Conservation (phyloP, 129 eudicot genomes). For the Flaveria bidentis region DNA sequence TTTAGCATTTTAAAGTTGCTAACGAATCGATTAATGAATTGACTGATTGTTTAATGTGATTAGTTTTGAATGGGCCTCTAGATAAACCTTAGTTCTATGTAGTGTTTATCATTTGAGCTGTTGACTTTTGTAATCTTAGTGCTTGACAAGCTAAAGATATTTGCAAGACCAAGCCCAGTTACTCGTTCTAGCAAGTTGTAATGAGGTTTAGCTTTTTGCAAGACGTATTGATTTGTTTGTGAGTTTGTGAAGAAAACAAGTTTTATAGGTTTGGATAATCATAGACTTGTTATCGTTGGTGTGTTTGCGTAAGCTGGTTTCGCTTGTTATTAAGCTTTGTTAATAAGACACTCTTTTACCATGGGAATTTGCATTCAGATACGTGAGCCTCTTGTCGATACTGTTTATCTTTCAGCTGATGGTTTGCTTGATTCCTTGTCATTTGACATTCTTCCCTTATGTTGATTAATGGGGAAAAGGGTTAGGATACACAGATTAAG, state of each 20-base stretch:
- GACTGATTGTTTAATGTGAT: neutral
- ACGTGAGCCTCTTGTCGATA: neutral
- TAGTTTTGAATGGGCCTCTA: too few relatives aligned
- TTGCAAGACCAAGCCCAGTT: neutral
- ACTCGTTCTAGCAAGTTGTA: neutral
- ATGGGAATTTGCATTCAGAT: too few relatives aligned
- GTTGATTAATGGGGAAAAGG: neutral
- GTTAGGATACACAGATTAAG: neutral
- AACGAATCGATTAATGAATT: too few relatives aligned
- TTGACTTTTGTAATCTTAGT: neutral
- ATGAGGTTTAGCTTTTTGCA: neutral
- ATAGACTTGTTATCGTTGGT: neutral
- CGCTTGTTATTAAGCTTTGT: neutral
- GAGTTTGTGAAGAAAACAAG: neutral
- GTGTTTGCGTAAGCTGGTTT: neutral
- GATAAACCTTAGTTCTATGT: too few relatives aligned
- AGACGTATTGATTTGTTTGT: neutral
- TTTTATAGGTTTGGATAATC: neutral
- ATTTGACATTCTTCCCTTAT: neutral
- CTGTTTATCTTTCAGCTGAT: neutral
- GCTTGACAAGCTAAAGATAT: neutral
- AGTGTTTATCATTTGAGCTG: neutral
- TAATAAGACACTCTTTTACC: neutral
- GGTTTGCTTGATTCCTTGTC: slow-evolving; percentile 2
- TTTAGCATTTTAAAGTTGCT: too few relatives aligned